Percentiles rank a stretch among this genome's conserved stretches.
Evolutionary conservation across 495 filamentous ascomycete genomes (phyloP).

Genomic region (Neurospora sp.): DNA sequence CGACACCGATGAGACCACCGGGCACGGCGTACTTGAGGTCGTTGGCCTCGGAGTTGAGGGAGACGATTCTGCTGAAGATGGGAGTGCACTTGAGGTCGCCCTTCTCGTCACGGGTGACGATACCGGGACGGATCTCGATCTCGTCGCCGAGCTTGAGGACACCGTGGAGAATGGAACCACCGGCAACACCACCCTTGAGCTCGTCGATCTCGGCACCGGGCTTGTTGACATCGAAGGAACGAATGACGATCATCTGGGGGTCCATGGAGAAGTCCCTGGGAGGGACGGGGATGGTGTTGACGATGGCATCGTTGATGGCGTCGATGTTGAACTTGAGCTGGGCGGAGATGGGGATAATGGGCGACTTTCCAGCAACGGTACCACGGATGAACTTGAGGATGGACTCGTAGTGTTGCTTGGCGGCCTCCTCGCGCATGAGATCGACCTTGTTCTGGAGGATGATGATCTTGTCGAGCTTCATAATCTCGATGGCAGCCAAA

Average conservation of each 20-base stretch:
- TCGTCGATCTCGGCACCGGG: conserved; percentile 99
- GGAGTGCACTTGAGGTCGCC: conserved; percentile 92
- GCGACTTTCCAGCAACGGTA: conserved; percentile 90
- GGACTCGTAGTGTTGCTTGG: conserved; percentile 84
- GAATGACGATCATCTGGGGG: conserved; percentile 97
- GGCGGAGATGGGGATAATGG: conserved; percentile 95
- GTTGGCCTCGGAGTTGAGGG: conserved; percentile 94
- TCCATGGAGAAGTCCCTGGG: conserved; percentile 77
- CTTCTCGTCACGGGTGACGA: conserved; percentile 86
- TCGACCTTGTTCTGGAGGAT: conserved; percentile 99
- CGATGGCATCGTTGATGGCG: conserved; percentile 88
- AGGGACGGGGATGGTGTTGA: conserved; percentile 87
- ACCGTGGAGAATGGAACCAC: conserved; percentile 91
- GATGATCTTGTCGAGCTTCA: conserved; percentile 97
- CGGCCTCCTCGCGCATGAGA: conserved; percentile 87
- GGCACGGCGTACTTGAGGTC: conserved; percentile 96
- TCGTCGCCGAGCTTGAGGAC: conserved; percentile 93
- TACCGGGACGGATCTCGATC: conserved; percentile 94
- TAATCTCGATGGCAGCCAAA: conserved; percentile 96
- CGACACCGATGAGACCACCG: conserved; percentile 93
- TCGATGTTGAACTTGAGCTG: conserved; percentile 99
- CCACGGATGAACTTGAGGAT: conserved; percentile 97
- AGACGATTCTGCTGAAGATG: conserved; percentile 89
- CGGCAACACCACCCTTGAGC: conserved; percentile 95
- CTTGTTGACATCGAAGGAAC: conserved; percentile 99